Evolutionary conservation across 1,139 yeast genomes (phyloP).

Genomic region (Taphrina wiesneri): DNA sequence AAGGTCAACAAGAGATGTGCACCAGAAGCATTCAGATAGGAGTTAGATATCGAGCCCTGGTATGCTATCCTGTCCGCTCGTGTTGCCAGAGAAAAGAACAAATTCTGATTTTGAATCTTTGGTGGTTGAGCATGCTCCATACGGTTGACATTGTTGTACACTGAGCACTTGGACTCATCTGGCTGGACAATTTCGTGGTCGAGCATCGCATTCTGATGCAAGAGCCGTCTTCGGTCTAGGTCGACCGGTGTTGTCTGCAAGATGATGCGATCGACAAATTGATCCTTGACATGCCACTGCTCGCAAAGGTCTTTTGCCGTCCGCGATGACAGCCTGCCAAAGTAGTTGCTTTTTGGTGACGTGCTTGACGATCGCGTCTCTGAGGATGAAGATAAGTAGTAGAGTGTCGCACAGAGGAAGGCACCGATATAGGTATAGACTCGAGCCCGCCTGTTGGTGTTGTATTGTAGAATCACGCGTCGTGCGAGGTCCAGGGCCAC

Average conservation of each 20-base stretch:
- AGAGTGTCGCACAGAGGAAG: background rate
- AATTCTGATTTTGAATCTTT: background rate
- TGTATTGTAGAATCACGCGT: conserved; percentile 3
- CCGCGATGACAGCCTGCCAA: background rate
- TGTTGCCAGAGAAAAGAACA: conserved; percentile 14
- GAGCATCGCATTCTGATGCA: background rate
- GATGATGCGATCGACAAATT: background rate
- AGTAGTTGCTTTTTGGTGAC: background rate
- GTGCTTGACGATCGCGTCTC: background rate
- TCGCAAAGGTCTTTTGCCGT: background rate
- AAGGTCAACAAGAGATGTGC: conserved; percentile 3
- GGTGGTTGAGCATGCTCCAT: background rate
- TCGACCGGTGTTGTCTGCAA: conserved; percentile 1
- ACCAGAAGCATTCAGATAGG: conserved; percentile 2
- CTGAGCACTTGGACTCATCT: background rate
- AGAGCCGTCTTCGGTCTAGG: background rate
- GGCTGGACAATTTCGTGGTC: background rate
- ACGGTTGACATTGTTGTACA: background rate
- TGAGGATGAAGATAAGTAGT: background rate
- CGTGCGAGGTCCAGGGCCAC: background rate
- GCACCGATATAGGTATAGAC: background rate
- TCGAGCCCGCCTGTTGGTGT: background rate
- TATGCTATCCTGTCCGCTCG: background rate
- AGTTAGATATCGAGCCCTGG: background rate
- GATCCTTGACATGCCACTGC: background rate